These are phyloP conservation scores for Rhodotorula babjevae DNA, from an alignment of 768 basidiomycete species.

Conservation along the genomic window DNA sequence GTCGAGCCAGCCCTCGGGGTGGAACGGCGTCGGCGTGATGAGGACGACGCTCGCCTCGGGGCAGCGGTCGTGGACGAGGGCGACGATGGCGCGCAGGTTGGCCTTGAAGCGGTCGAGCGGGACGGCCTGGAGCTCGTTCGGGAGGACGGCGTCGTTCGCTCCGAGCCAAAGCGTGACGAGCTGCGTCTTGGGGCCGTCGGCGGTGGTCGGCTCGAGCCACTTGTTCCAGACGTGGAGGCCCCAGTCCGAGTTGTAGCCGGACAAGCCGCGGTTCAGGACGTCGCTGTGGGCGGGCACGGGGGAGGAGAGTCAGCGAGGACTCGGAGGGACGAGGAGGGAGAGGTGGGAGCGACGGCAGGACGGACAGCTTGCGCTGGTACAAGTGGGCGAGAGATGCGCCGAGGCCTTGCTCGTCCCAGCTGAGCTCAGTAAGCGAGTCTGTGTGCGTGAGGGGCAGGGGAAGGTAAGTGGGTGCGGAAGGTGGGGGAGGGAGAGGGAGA, in stretches of 20 bases:
- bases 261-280: slow-evolving; percentile 29
- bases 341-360: not conserved
- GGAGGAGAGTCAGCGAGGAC: not conserved
- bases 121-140: slow-evolving; percentile 22
- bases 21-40: slow-evolving; percentile 32
- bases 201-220: not conserved
- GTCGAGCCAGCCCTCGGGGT: slow-evolving; percentile 2
- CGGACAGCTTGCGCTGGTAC: slow-evolving; percentile 31
- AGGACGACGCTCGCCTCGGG: slow-evolving; percentile 22
- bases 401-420: slow-evolving; percentile 17
- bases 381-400: slow-evolving; percentile 14
- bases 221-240: slow-evolving; percentile 5
- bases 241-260: slow-evolving; percentile 37
- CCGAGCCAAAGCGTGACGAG: slow-evolving; percentile 38
- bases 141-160: slow-evolving; percentile 35
- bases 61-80: slow-evolving; percentile 21
- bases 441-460: not conserved
- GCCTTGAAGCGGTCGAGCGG: slow-evolving; percentile 19
- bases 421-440: slow-evolving; percentile 37
- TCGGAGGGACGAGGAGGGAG: not conserved
- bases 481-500: not conserved
- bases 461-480: not conserved
- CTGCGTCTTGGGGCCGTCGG: not conserved
- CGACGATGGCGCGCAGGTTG: slow-evolving; percentile 25
- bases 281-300: slow-evolving; percentile 1